phyloP scores from a whole-genome alignment of 371 early-diverging fungal species.

The Syncephalis plumigaleata region DNA sequence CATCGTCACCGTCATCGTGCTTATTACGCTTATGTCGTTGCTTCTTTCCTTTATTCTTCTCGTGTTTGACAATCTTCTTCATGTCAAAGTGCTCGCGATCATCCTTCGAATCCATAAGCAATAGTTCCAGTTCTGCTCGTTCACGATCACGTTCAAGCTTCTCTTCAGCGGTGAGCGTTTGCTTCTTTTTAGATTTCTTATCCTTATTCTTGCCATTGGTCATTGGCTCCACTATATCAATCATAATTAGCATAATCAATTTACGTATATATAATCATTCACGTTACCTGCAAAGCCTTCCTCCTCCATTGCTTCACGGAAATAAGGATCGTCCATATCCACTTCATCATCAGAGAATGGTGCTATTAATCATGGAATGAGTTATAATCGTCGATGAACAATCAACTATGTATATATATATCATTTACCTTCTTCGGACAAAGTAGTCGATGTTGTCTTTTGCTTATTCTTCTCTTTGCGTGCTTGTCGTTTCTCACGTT shows the following conservation, averaged over 20 bases:
- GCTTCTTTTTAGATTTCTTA: slow-evolving; percentile 17
- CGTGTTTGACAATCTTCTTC: slow-evolving; percentile 74
- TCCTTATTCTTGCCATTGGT: not conserved
- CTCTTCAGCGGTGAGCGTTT: slow-evolving; percentile 36
- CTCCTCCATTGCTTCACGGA: slow-evolving; percentile 21
- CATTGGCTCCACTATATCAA: no score
- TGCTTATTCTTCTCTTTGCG: slow-evolving; percentile 31
- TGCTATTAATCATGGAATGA: no score
- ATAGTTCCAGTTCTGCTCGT: slow-evolving; percentile 71
- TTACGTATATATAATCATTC: no score
- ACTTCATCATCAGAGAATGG: slow-evolving; percentile 29
- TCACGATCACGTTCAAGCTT: slow-evolving; percentile 31
- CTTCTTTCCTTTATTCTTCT: slow-evolving; percentile 42
- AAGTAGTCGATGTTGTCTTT: slow-evolving; percentile 5
- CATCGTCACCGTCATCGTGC: slow-evolving; percentile 6
- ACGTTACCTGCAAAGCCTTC: slow-evolving; percentile 15
- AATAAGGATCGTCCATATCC: slow-evolving; percentile 50
- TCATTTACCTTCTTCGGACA: slow-evolving; percentile 12
- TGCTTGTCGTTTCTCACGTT: slow-evolving; percentile 53
- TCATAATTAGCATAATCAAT: no score
- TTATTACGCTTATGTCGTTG: slow-evolving; percentile 29
- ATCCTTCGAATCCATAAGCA: slow-evolving; percentile 46
- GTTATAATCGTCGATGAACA: no score
- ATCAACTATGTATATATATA: not conserved
- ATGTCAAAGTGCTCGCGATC: slow-evolving; percentile 53